These are phyloP conservation scores for Sporisorium reilianum DNA, from an alignment of 1,284 basidiomycete genomes.

Conservation along the genomic window DNA sequence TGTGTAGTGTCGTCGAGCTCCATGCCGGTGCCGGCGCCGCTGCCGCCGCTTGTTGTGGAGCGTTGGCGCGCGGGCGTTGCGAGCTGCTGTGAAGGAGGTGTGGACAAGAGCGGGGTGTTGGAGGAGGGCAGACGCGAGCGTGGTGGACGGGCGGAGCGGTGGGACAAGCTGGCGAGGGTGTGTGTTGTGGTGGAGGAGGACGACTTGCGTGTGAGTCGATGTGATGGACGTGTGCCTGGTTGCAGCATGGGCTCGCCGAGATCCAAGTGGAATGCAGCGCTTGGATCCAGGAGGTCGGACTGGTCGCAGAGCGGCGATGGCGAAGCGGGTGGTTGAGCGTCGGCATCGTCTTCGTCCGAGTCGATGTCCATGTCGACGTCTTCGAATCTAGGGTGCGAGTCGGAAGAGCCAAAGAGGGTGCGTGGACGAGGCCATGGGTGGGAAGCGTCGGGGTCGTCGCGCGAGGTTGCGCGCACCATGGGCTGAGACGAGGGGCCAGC, in stretches of 20 bases:
- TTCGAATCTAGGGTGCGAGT: conserved; percentile 24
- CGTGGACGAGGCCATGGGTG: conserved; percentile 23
- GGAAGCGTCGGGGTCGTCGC: conserved; percentile 9
- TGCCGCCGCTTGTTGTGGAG: conserved; percentile 31
- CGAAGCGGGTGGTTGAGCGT: conserved; percentile 43
- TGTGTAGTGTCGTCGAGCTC: conserved; percentile 23
- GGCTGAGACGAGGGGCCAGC: conserved; percentile 45
- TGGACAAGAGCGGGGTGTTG: conserved; percentile 12
- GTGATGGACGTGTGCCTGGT: conserved; percentile 40
- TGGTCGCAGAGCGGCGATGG: conserved; percentile 52
- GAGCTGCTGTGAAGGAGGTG: conserved; percentile 14
- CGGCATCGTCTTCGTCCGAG: conserved; percentile 41
- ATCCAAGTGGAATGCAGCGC: conserved; percentile 22
- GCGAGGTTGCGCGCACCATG: conserved; percentile 33
- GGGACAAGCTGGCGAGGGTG: conserved; percentile 29
- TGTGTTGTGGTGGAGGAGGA: conserved; percentile 36
- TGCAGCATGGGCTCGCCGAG: conserved; percentile 38
- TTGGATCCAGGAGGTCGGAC: conserved; percentile 23
- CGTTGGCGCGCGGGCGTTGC: conserved; percentile 36
- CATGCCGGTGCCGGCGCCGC: too few relatives aligned
- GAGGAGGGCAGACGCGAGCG: conserved; percentile 30
- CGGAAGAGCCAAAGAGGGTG: conserved; percentile 34
- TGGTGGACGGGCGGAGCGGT: conserved; percentile 12
- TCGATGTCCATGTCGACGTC: conserved; percentile 51
- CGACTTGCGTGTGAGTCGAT: conserved; percentile 29